Evolutionary conservation across 805 yeast species (phyloP).

Genomic region (Spathaspora gorwiae): DNA sequence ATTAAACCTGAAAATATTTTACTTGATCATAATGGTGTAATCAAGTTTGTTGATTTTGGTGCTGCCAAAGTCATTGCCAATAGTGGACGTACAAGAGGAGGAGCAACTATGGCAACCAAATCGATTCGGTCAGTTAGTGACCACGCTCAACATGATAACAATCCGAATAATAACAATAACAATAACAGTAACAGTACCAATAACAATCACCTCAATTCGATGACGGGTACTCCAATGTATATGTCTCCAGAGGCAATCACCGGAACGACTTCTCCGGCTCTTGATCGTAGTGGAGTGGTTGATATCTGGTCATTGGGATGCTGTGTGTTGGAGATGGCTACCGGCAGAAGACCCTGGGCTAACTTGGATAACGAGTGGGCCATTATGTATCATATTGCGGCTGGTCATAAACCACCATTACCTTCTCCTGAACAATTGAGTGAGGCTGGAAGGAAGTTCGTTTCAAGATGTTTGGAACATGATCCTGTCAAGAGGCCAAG

Average conservation of each 20-base stretch:
- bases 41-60: conserved; percentile 95
- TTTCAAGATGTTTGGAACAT: conserved; percentile 72
- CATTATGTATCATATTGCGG: conserved; percentile 96
- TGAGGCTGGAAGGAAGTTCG: conserved; percentile 63
- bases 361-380: conserved; percentile 97
- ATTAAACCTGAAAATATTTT: conserved; percentile 93
- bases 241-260: conserved; percentile 97
- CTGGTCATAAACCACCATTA: conserved; percentile 84
- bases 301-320: conserved; percentile 98
- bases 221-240: conserved; percentile 97
- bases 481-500: conserved; percentile 77
- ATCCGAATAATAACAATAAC: conserved; percentile 8
- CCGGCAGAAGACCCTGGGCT: conserved; percentile 96
- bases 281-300: conserved; percentile 56
- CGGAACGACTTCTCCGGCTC: conserved; percentile 45
- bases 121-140: conserved; percentile 1
- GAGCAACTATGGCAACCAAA: conserved; percentile 8
- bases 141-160: not conserved
- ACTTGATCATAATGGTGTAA: conserved; percentile 85
- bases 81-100: conserved; percentile 42
- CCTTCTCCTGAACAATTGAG: conserved; percentile 79
- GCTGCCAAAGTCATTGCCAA: conserved; percentile 88
- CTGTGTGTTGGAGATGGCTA: conserved; percentile 92
- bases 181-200: conserved; percentile 1
- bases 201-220: conserved; percentile 36